phyloP scores from a whole-genome alignment of 192 early-diverging fungal genomes.

The Podila minutissima region DNA sequence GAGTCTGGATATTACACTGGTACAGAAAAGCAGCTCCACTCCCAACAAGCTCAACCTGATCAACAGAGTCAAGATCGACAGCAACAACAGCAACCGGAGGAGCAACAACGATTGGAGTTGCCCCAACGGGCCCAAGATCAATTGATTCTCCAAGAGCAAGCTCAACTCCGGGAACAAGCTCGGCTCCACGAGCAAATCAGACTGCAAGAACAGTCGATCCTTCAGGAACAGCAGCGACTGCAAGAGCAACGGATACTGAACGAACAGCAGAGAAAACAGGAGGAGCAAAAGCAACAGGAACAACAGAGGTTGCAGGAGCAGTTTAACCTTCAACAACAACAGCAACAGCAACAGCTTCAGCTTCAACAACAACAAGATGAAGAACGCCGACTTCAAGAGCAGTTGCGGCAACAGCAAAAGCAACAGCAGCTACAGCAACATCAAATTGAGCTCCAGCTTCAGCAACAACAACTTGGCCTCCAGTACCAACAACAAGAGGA shows the following conservation, averaged over 20 bases:
- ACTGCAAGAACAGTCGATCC: neutral
- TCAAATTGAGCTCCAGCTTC: neutral
- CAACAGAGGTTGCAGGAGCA: neutral
- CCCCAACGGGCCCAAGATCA: neutral
- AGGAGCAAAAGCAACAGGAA: neutral
- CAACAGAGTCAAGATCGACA: neutral
- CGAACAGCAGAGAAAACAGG: neutral
- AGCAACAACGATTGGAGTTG: neutral
- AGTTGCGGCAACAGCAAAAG: neutral
- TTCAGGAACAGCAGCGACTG: conserved; percentile 3
- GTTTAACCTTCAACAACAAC: neutral
- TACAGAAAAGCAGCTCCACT: neutral
- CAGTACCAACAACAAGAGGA: neutral
- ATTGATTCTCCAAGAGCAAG: neutral
- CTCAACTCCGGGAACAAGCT: too few relatives aligned
- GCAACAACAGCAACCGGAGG: neutral
- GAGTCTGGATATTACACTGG: neutral
- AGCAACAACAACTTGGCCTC: neutral
- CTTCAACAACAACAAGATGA: neutral
- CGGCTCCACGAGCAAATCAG: neutral
- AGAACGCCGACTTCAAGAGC: neutral
- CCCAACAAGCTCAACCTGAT: neutral
- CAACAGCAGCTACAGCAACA: neutral
- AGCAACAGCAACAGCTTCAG: neutral
- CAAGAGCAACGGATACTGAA: neutral